Base-by-base conservation (phyloP, 2,329 filamentous ascomycete genomes). In the Exutisphaerella laricina region DNA sequence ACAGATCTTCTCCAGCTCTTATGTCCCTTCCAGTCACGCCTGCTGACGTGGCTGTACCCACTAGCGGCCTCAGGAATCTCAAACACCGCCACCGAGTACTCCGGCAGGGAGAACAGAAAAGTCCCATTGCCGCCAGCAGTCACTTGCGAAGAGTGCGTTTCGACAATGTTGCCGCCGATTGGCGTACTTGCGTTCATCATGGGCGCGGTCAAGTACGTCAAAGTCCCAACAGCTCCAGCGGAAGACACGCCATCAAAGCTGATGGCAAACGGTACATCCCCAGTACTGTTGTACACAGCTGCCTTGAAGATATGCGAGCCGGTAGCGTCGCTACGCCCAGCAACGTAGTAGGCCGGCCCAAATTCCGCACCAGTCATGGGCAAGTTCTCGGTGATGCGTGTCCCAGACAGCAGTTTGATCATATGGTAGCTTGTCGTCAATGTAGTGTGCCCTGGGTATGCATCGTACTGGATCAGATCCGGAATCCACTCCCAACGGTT, bases 71-170 rank as follows among this genome's bases (percentile, higher is more conserved):
- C 23, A 26, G 23, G 6, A 26, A 26, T 26, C 23, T 78, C 73
- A 39, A 81, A 55, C 2, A 80, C 70, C 10, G 75, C 75, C 36
- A 80, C 70, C 50, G 74, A 78, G 44, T 78, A 60, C 50, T 75
- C 64, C 0, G 76, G 77, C 54, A 81, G 46, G 18, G 57, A 65
- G 51, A 80, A 80, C 31, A 60, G 60, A 51, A 80, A 78, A 1
- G 53, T 58, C 2, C 77, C 77, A 18, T 68, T 62, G 3, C 58
- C 53, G 12, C 66, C 68, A 2, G 71, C 73, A 51, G 56, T 62
- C 14, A 77, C 46, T 0, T 58, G 59, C 1, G 55, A 58, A 8
- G 58, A 66, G 1, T 60, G 63, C 14, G 63, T 70, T 39, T 71
- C 60, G 1, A 79, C 75, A 14, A 76, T 68, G 46, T 77, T 76